Evolutionary conservation across 129 eudicot genomes (phyloP), one percentile per base, ranked within the genome.

Genomic region (Flaveria robusta): DNA sequence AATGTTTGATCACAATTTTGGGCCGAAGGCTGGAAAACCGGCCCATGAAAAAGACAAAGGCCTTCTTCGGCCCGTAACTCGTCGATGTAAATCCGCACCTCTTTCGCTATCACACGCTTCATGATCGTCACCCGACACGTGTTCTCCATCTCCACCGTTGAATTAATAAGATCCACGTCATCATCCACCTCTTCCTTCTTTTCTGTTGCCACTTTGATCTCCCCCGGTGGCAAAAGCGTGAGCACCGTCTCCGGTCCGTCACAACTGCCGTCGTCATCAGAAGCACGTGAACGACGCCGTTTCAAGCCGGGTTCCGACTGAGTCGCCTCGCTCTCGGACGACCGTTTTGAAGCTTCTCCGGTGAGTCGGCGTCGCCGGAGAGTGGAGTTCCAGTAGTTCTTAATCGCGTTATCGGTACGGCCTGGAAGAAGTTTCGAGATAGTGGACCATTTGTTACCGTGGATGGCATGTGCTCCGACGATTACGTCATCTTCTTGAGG

Each of bases 61-160:
- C 58, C 84, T 7, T 81, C 86, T 13, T 82, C 63, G 19, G 81
- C 80, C 77, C 73, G 66, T 43, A 89, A 15, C 49, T 81, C 81
- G 23, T 85, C 79, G 0, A 88, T 77, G 56, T 91, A 91, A 37
- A 23, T 77, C 31, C 93, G 85, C 58, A 91, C 97, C 83, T 91
- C 95, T 71, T 86, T 71, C 11, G 97, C 92, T 63, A 91, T 91
- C 88, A 88, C 85, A 66, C 85, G 80, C 74, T 83, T 90, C 97
- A 88, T 83, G 23, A 85, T 77, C 54, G 71, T 65, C n/a, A 88
- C 75, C 62, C 83, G 74, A 76, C 93, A 76, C 56, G 82, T 75
- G 71, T 84, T 78, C 10, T 71, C 83, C n/a, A 70, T 65, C 74
- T 83, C 90, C 46, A 22, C 83, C 86, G 76, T 82, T 15, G 81